Conservation (phyloP, 2,329 filamentous ascomycete genomes). For the Colletotrichum aenigma region DNA sequence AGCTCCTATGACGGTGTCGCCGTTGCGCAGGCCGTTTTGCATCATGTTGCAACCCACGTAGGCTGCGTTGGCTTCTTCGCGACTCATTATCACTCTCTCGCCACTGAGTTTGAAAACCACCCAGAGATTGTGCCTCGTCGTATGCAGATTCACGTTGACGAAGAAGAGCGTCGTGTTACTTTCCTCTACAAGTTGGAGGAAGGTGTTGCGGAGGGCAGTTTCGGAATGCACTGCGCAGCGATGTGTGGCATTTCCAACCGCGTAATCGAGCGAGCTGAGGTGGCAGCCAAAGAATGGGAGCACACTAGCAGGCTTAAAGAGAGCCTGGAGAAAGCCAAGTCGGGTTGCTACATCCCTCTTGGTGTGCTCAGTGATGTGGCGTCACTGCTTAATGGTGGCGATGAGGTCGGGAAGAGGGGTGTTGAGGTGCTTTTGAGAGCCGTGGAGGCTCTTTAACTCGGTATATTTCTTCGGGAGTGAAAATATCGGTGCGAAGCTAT, state of each 20-base stretch:
- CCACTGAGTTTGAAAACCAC: slow-evolving; percentile 87
- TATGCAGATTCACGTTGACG: slow-evolving; percentile 96
- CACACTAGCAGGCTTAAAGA: slow-evolving; percentile 91
- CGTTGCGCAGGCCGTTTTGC: slow-evolving; percentile 95
- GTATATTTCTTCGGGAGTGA: neutral
- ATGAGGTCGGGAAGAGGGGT: slow-evolving; percentile 53
- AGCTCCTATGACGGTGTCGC: slow-evolving; percentile 96
- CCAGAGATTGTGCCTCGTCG: slow-evolving; percentile 85
- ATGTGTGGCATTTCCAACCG: slow-evolving; percentile 93
- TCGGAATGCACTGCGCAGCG: slow-evolving; percentile 97
- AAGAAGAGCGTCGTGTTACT: slow-evolving; percentile 82
- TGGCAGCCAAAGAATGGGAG: slow-evolving; percentile 91
- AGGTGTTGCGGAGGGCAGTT: slow-evolving; percentile 93
- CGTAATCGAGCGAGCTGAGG: slow-evolving; percentile 86
- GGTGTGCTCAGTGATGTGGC: slow-evolving; percentile 89
- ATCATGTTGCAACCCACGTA: slow-evolving; percentile 91
- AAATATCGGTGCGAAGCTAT: neutral
- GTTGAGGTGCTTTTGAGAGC: slow-evolving; percentile 65
- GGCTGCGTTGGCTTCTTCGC: slow-evolving; percentile 97
- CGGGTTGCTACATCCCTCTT: slow-evolving; percentile 80
- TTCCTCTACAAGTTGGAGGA: slow-evolving; percentile 95
- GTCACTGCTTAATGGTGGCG: slow-evolving; percentile 69
- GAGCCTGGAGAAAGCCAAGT: slow-evolving; percentile 80
- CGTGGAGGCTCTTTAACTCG: slow-evolving; percentile 58
- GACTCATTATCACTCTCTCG: slow-evolving; percentile 94